Conservation (phyloP, 2,329 filamentous ascomycete genomes). For the Monilinia fructigena region DNA sequence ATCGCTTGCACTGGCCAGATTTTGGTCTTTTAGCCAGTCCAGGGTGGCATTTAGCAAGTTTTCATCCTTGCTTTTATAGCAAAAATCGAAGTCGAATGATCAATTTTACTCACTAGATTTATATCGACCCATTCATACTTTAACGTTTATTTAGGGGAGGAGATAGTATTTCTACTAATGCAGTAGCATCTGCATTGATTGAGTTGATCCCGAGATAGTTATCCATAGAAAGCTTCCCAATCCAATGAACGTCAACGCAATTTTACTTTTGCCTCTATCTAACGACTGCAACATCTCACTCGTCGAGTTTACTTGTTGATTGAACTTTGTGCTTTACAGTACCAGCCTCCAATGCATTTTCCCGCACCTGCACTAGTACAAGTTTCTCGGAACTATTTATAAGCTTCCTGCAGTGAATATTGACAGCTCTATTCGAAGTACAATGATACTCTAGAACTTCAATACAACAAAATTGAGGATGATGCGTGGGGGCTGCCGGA, state of each 20-base stretch:
- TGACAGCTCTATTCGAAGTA: not conserved
- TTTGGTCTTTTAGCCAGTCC: too few species aligned
- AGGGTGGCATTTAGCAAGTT: too few species aligned
- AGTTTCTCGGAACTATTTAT: not conserved
- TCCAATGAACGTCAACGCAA: not conserved
- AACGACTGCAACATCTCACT: not conserved
- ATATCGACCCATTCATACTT: too few species aligned
- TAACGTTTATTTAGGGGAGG: too few species aligned
- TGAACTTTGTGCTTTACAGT: not conserved
- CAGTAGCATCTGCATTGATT: not conserved
- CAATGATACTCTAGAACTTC: not conserved
- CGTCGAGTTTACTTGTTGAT: not conserved
- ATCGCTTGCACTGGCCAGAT: too few species aligned
- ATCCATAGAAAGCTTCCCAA: not conserved
- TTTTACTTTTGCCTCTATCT: not conserved
- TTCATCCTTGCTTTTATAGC: too few species aligned
- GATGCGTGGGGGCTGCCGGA: not conserved
- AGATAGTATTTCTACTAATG: not conserved
- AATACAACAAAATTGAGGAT: not conserved
- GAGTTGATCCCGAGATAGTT: not conserved
- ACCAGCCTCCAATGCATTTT: not conserved
- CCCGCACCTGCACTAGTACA: not conserved
- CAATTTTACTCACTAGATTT: too few species aligned
- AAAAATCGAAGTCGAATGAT: too few species aligned
- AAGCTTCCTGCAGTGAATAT: not conserved